These are phyloP conservation scores for Spencermartinsiella ligniputridi DNA, from an alignment of 1,139 yeast genomes.

Conservation along the genomic window DNA sequence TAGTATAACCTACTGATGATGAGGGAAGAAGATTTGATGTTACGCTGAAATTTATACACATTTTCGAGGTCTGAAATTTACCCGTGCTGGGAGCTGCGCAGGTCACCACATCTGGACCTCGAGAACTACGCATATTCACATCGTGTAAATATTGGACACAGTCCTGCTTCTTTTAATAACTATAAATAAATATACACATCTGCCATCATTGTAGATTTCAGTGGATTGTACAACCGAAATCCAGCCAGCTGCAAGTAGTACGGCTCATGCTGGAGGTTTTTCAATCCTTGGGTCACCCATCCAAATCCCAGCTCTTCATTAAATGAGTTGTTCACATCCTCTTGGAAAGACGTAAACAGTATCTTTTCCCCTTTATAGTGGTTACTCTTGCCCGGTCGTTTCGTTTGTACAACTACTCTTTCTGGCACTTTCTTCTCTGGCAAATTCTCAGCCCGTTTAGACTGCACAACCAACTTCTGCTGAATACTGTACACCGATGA, in stretches of 20 bases:
- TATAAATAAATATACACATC: slow-evolving; percentile 4
- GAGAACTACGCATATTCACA: too few species aligned
- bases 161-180: too few species aligned
- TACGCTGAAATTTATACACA: not conserved
- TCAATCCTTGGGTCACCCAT: not conserved
- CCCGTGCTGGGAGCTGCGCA: too few species aligned
- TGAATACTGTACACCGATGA: not conserved
- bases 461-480: not conserved
- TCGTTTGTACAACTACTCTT: not conserved
- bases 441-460: not conserved
- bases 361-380: slow-evolving; percentile 6
- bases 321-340: not conserved
- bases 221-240: slow-evolving; percentile 5
- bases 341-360: slow-evolving; percentile 4
- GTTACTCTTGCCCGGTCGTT: not conserved
- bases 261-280: not conserved
- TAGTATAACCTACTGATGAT: slow-evolving; percentile 32
- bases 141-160: too few species aligned
- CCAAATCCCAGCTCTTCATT: not conserved
- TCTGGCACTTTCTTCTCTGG: not conserved
- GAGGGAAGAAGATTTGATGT: slow-evolving; percentile 12
- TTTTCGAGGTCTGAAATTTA: too few species aligned
- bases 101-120: too few species aligned
- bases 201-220: slow-evolving; percentile 5
- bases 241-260: not conserved